Base-by-base conservation (phyloP, 1,139 yeast species). In the Saccharomyces pastorianus region DNA sequence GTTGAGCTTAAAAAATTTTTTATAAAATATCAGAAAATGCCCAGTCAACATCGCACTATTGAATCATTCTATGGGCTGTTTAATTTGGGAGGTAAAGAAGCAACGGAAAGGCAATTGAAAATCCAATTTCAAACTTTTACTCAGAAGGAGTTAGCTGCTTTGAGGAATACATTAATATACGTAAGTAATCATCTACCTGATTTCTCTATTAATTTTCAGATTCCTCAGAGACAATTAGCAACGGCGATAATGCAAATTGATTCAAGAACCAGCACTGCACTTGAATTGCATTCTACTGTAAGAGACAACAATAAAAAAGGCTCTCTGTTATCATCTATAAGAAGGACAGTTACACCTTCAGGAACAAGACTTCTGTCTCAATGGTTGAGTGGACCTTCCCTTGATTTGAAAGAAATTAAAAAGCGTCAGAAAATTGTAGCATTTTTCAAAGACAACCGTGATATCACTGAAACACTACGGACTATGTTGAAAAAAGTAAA, bases 361-460 rank as follows among this genome's bases (percentile, higher is more conserved):
- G 99, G 99, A 0, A 74, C 96, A 0, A 74, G 99, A 50, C 65
- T 87, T 25, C 72, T 93, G 20, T 79, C 84, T 2, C 84, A 84
- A 53, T 90, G 98, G 97, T 71, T 93, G 3, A 77, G 88, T 23
- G 83, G 91, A 0, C 99, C 99, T 0, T 77, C 88, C 0, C 75
- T 86, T 4, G 80, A 85, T 61, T 62, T 80, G 0, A 63, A 65
- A 0, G 85, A 80, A 57, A 82, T 93, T 25, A 68, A 69, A 26
- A 63, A 68, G 20, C 76, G 99, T 32, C 96, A 88, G 57, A 73
- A 74, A 8, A 73, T 83, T 49, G 95, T 91, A 0, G 68, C 73
- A 9, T 67, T 78, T 13, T 83, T 90, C 59, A 59, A 75, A 11
- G 68, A 72, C 2, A 73, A 81, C 55, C 65, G 69, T 0, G 60